These are phyloP conservation scores for Mucor sp. DNA, from an alignment of 371 early-diverging fungal species.

Conservation along the genomic window DNA sequence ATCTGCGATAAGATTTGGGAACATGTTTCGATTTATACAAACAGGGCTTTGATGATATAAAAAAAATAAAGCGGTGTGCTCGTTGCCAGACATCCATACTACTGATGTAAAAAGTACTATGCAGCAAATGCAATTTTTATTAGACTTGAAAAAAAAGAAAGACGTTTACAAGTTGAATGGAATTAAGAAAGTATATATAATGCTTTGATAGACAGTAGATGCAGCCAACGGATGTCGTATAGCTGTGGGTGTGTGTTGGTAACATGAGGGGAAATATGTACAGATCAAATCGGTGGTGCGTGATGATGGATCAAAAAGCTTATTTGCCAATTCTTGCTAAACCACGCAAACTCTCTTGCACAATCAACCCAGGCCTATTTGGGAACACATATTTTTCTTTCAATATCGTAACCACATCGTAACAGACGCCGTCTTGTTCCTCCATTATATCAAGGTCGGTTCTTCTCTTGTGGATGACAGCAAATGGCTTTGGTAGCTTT, in stretches of 20 bases:
- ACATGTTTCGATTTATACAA: neutral
- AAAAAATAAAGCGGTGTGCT: neutral
- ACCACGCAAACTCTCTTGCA: slow-evolving; percentile 40
- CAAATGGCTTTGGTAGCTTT: slow-evolving; percentile 50
- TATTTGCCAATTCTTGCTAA: slow-evolving; percentile 19
- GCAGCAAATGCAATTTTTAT: no score
- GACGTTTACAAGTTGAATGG: neutral
- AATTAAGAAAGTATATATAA: neutral
- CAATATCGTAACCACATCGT: slow-evolving; percentile 52
- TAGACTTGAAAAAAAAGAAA: no score
- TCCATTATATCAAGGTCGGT: slow-evolving; percentile 16
- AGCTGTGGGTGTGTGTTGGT: neutral
- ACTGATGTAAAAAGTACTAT: neutral
- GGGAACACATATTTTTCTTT: slow-evolving; percentile 59
- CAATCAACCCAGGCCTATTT: slow-evolving; percentile 47
- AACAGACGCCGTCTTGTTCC: slow-evolving; percentile 23
- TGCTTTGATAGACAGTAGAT: neutral
- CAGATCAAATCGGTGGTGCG: neutral
- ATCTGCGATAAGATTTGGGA: neutral
- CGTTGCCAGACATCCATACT: neutral
- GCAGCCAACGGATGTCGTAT: neutral
- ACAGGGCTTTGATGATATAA: neutral
- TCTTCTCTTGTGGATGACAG: slow-evolving; percentile 44
- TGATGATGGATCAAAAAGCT: neutral
- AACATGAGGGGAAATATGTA: neutral